These are phyloP conservation scores for Wickerhamiella spandovensis DNA, from an alignment of 805 yeast species.

Conservation along the genomic window DNA sequence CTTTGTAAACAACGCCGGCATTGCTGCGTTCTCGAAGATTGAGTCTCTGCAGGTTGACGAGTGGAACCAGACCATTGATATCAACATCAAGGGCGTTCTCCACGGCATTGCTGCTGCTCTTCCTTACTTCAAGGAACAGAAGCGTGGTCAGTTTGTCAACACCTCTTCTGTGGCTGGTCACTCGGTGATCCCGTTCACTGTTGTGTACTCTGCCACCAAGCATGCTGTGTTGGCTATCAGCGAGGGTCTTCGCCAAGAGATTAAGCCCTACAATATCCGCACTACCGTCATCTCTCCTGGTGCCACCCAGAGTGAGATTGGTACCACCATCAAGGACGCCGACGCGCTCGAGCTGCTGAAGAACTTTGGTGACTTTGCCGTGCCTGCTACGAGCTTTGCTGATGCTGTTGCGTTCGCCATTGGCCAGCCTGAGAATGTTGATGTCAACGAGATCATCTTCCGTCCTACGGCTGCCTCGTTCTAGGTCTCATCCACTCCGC, in stretches of 20 bases:
- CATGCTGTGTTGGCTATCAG: slow-evolving; percentile 35
- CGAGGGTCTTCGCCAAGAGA: slow-evolving; percentile 51
- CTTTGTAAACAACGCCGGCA: neutral
- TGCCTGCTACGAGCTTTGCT: neutral
- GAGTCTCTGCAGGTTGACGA: neutral
- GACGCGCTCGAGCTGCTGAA: neutral
- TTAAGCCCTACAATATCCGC: slow-evolving; percentile 51
- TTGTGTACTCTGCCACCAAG: neutral
- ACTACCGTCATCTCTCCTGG: slow-evolving; percentile 66
- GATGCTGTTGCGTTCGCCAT: neutral
- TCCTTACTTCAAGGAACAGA: neutral
- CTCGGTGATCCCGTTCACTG: neutral
- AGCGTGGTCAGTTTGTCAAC: neutral
- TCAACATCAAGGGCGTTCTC: neutral
- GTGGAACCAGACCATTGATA: neutral
- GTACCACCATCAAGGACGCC: neutral
- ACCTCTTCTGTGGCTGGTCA: neutral
- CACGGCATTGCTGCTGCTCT: neutral
- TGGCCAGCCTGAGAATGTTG: slow-evolving; percentile 1
- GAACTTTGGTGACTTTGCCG: neutral
- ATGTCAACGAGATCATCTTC: slow-evolving; percentile 1
- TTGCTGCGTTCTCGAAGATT: neutral
- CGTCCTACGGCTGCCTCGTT: slow-evolving; percentile 2
- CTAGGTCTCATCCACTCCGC: no score
- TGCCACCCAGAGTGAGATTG: slow-evolving; percentile 59